Evolutionary conservation across 2,329 filamentous ascomycete species (phyloP).

Genomic region (Sporothrix luriei): DNA sequence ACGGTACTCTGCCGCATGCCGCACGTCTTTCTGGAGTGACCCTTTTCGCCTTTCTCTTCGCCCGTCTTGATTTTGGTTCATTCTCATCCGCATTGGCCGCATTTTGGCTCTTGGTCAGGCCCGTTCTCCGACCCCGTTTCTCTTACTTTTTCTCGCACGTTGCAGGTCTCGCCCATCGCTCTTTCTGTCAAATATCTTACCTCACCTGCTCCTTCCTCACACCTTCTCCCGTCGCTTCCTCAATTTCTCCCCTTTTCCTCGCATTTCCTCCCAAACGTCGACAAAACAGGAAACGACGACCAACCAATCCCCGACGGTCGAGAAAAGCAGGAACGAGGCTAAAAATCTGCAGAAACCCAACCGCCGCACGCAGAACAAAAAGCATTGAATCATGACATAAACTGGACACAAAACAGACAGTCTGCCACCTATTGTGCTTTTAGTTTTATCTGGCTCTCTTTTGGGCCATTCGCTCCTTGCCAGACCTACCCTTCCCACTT

Average conservation of each 20-base stretch:
- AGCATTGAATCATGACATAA: slow-evolving; percentile 23
- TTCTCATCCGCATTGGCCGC: slow-evolving; percentile 19
- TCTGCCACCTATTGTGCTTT: neutral
- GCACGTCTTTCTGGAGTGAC: slow-evolving; percentile 22
- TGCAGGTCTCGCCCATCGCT: slow-evolving; percentile 17
- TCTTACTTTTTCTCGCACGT: slow-evolving; percentile 25
- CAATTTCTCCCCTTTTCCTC: slow-evolving; percentile 16
- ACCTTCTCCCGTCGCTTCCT: slow-evolving; percentile 18
- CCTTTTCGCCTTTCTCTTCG: slow-evolving; percentile 19
- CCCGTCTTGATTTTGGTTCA: neutral
- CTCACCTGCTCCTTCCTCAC: slow-evolving; percentile 11
- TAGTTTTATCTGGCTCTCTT: slow-evolving; percentile 1
- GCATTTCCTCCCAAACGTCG: slow-evolving; percentile 11
- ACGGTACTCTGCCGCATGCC: slow-evolving; percentile 25
- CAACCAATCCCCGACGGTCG: slow-evolving; percentile 12
- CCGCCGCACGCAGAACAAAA: slow-evolving; percentile 4
- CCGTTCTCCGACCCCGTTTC: slow-evolving; percentile 4
- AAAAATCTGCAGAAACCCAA: slow-evolving; percentile 21
- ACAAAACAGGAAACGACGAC: slow-evolving; percentile 25
- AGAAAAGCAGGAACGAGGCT: neutral
- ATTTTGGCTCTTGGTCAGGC: slow-evolving; percentile 21
- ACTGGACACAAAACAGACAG: neutral
- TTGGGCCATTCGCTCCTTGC: slow-evolving; percentile 25
- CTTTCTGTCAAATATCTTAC: slow-evolving; percentile 6
- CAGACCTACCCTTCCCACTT: neutral